Evolutionary conservation across 257 asterid species (phyloP).

Genomic region (Thymus mandschuricus): DNA sequence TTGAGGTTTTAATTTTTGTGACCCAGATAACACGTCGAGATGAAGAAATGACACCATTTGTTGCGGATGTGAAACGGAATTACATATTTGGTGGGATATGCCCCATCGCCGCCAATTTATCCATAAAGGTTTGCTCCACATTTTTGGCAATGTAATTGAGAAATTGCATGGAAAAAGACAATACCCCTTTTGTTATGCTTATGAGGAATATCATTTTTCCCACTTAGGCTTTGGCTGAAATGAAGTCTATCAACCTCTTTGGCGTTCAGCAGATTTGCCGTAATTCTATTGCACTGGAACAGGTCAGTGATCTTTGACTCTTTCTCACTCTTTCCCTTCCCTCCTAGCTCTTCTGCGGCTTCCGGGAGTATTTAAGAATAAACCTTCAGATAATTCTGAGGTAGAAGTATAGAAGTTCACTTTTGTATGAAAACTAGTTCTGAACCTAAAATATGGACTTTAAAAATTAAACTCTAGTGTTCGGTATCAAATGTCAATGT

Average conservation of each 20-base stretch:
- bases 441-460: constrained; percentile 21
- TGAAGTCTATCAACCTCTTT: constrained; percentile 92
- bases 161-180: constrained; percentile 16
- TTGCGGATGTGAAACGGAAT: constrained; percentile 81
- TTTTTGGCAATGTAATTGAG: constrained; percentile 22
- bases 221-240: constrained; percentile 85
- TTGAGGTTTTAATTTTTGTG: constrained; percentile 28
- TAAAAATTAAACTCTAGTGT: neutral
- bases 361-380: constrained; percentile 7
- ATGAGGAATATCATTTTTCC: constrained; percentile 24
- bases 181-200: constrained; percentile 21
- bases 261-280: constrained; percentile 99
- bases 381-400: neutral
- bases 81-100: constrained; percentile 97
- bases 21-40: constrained; percentile 93
- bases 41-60: constrained; percentile 91
- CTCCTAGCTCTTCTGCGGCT: constrained; percentile 15
- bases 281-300: constrained; percentile 96
- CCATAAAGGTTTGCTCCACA: constrained; percentile 70
- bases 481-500: neutral
- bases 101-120: constrained; percentile 77
- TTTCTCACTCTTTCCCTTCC: constrained; percentile 3
- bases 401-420: neutral
- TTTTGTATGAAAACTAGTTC: constrained; percentile 4
- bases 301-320: constrained; percentile 51